Conservation (phyloP, 106 monocot species). For the Agapanthus africanus region DNA sequence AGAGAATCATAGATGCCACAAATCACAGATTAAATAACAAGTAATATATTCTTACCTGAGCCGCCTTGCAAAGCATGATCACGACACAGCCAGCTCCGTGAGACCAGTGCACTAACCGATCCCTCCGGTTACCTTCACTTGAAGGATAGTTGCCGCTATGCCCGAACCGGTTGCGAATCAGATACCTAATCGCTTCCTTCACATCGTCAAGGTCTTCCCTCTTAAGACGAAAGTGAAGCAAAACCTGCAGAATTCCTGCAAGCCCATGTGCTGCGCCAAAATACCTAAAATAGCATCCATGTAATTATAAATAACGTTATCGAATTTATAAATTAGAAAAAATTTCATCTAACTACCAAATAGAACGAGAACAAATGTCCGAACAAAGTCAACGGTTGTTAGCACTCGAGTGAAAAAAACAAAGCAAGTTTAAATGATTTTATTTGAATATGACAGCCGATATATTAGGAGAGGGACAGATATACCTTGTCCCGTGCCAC, state of each 20-base stretch:
- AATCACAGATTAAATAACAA: neutral
- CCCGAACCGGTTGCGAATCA: neutral
- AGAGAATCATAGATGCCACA: no score
- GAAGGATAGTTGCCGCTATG: conserved; percentile 7
- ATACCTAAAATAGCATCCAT: no score
- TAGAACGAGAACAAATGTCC: no score
- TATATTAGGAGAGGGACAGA: no score
- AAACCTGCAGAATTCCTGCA: conserved; percentile 2
- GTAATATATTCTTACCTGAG: neutral
- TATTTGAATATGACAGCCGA: no score
- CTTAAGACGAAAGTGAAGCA: neutral
- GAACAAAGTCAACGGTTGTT: no score
- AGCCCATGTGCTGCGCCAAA: conserved; percentile 6
- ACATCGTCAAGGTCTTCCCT: neutral
- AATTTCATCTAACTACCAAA: no score
- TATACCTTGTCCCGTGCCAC: conserved; percentile 11
- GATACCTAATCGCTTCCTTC: conserved; percentile 7
- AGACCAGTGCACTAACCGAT: conserved; percentile 9
- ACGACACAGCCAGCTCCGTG: conserved; percentile 8
- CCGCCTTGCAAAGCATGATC: conserved; percentile 9
- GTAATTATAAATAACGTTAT: no score
- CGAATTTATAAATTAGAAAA: no score
- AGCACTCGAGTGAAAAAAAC: no score
- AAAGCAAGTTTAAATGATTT: no score
- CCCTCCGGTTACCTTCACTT: conserved; percentile 2